Conservation (phyloP, 257 asterid species). For the Primulina huaijiensis region DNA sequence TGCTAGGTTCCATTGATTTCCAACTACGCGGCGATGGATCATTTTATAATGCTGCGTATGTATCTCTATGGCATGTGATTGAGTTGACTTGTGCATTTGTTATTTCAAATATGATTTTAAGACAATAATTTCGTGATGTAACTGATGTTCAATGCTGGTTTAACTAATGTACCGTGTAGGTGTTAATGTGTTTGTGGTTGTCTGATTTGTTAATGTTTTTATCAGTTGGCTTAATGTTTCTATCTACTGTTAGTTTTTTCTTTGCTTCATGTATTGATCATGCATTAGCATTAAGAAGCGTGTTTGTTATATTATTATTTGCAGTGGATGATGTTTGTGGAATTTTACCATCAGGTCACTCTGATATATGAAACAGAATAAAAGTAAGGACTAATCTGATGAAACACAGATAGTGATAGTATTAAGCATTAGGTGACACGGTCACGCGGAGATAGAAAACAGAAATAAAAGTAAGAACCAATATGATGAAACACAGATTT, state of each 20-base stretch:
- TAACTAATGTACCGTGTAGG: not conserved
- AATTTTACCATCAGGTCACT: not conserved
- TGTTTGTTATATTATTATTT: too few species aligned
- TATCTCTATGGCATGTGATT: slow-evolving; percentile 8
- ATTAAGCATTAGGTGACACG: not conserved
- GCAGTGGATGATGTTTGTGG: not conserved
- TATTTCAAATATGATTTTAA: not conserved
- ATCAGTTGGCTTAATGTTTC: too few species aligned
- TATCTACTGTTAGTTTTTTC: too few species aligned
- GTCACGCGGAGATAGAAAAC: not conserved
- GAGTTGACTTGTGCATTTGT: not conserved
- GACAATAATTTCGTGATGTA: not conserved
- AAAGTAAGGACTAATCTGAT: not conserved
- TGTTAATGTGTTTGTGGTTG: not conserved
- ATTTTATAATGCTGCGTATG: slow-evolving; percentile 52
- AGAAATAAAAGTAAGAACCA: not conserved
- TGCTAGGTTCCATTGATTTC: slow-evolving; percentile 45
- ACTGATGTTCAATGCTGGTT: not conserved
- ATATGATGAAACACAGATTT: too few species aligned
- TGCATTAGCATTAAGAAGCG: not conserved
- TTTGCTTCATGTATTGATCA: too few species aligned
- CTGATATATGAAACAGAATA: not conserved
- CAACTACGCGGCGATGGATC: slow-evolving; percentile 51
- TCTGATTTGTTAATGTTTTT: not conserved
- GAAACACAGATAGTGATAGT: not conserved